Conservation (phyloP, 805 yeast species). For the Cyberlindnera suaveolens region DNA sequence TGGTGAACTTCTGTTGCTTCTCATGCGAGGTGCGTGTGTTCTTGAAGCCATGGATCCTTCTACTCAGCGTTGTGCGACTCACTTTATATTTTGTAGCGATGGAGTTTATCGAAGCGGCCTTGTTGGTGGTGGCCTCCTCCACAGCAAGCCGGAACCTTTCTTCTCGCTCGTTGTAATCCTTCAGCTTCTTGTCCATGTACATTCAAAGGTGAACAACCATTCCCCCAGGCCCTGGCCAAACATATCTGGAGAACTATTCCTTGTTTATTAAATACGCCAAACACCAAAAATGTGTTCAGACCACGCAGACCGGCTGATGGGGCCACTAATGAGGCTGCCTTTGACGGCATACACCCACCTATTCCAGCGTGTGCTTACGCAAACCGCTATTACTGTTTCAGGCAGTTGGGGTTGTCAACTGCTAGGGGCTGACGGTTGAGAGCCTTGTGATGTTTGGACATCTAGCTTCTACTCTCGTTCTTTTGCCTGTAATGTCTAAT, state of each 20-base stretch:
- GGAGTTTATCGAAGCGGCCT: constrained; percentile 23
- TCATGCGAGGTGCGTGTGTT: constrained; percentile 25
- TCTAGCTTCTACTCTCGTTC: too few species aligned
- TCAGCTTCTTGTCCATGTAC: constrained; percentile 24
- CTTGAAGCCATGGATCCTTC: constrained; percentile 25
- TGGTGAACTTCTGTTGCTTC: constrained; percentile 25
- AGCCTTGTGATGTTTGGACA: too few species aligned
- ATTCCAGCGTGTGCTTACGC: too few species aligned
- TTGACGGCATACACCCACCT: too few species aligned
- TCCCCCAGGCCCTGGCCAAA: background rate
- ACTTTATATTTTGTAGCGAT: constrained; percentile 25
- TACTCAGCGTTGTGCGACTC: constrained; percentile 22
- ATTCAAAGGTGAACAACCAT: constrained; percentile 1
- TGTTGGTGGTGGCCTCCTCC: constrained; percentile 22
- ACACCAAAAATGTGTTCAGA: too few species aligned
- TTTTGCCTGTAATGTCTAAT: too few species aligned
- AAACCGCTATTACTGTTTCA: too few species aligned
- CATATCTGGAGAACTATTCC: background rate
- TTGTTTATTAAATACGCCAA: background rate
- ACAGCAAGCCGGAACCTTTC: constrained; percentile 24
- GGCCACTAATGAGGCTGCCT: background rate
- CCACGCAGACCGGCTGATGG: too few species aligned
- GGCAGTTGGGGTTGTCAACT: too few species aligned
- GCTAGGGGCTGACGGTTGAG: too few species aligned
- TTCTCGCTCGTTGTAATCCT: constrained; percentile 25